Conservation (phyloP, 2,329 filamentous ascomycete species). For the Clarireedia paspali region DNA sequence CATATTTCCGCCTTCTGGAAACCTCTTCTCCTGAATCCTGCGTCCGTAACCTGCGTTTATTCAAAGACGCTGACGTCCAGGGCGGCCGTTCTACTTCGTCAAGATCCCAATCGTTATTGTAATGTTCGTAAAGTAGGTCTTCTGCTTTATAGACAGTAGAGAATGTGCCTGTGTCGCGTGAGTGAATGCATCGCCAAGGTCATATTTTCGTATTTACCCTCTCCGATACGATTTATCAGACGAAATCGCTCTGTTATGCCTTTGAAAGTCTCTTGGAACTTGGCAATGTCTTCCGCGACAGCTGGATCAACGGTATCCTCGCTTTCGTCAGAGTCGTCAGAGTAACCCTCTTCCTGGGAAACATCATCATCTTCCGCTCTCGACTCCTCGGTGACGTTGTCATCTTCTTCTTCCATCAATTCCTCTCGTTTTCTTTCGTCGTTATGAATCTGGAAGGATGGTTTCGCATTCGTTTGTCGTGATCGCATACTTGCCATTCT, state of each 20-base stretch:
- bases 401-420: constrained; percentile 29
- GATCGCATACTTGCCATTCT: constrained; percentile 26
- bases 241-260: constrained; percentile 80
- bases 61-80: constrained; percentile 63
- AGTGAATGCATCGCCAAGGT: constrained; percentile 5
- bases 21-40: constrained; percentile 22
- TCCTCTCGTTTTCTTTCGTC: constrained; percentile 31
- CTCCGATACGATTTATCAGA: constrained; percentile 92
- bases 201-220: constrained; percentile 51
- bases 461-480: constrained; percentile 22
- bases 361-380: constrained; percentile 18
- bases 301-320: constrained; percentile 56
- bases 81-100: constrained; percentile 55
- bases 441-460: constrained; percentile 33
- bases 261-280: constrained; percentile 72
- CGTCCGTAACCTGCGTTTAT: constrained; percentile 38
- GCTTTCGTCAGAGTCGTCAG: constrained; percentile 44
- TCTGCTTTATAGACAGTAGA: constrained; percentile 99
- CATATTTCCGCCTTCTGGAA: constrained; percentile 53
- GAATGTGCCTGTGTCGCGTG: constrained; percentile 65
- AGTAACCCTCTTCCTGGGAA: constrained; percentile 35
- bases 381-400: constrained; percentile 28
- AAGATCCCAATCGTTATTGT: constrained; percentile 81
- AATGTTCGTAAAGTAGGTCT: constrained; percentile 76
- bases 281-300: constrained; percentile 80